These are phyloP conservation scores for Clonostachys solani DNA, from an alignment of 2,329 filamentous ascomycete genomes.

Conservation along the genomic window DNA sequence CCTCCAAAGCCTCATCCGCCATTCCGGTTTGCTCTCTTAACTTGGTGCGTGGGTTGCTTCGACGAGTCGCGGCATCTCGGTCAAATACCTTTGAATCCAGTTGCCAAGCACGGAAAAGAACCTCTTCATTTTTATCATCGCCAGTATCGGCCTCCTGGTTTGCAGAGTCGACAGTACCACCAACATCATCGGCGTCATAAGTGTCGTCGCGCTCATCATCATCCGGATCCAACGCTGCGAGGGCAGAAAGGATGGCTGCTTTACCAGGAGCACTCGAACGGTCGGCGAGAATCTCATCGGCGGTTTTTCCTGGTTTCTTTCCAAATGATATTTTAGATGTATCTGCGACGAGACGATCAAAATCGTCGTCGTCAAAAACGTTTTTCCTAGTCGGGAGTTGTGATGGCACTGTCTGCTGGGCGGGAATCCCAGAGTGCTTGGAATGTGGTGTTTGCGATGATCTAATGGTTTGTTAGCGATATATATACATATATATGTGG, in stretches of 20 bases:
- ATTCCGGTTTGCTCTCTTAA: constrained; percentile 76
- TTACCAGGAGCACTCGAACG: constrained; percentile 65
- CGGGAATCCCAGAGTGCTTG: constrained; percentile 32
- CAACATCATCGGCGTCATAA: constrained; percentile 89
- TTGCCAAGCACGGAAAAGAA: constrained; percentile 70
- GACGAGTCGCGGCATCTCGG: constrained; percentile 66
- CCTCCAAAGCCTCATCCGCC: constrained; percentile 92
- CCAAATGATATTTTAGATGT: constrained; percentile 73
- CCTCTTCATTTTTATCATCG: constrained; percentile 59
- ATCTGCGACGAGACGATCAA: constrained; percentile 66
- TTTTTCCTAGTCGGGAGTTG: constrained; percentile 60
- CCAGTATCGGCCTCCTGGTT: constrained; percentile 45
- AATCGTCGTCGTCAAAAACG: constrained; percentile 75
- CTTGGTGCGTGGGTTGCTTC: constrained; percentile 55
- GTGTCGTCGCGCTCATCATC: constrained; percentile 97
- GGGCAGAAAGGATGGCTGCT: constrained; percentile 81
- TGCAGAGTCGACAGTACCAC: constrained; percentile 76
- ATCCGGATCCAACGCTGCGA: constrained; percentile 86
- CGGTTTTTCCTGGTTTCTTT: constrained; percentile 59
- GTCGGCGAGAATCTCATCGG: constrained; percentile 69
- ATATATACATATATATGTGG: constrained; percentile 3
- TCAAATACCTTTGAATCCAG: constrained; percentile 61
- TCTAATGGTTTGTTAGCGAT: constrained; percentile 9
- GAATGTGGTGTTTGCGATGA: constrained; percentile 13
- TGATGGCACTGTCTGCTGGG: constrained; percentile 56